Percentiles rank a stretch among this genome's conserved stretches.
Conservation (phyloP, 106 monocot species). For the Iris macrosiphon region DNA sequence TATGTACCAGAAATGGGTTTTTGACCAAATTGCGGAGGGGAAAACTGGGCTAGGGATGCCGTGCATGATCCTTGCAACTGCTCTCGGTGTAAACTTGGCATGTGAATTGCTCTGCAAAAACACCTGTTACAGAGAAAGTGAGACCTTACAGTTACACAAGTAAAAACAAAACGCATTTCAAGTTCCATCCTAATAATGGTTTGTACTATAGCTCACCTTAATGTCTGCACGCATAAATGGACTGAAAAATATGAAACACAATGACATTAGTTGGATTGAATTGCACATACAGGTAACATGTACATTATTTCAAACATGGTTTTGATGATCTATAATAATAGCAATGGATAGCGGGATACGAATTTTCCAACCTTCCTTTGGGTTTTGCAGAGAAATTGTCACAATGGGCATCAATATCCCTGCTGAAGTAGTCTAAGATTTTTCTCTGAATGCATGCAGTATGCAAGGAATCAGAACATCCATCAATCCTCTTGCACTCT, state of each 20-base stretch:
- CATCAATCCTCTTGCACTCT: conserved; percentile 48
- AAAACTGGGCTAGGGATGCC: conserved; percentile 96
- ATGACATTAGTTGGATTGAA: conserved; percentile 8
- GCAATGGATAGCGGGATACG: no score
- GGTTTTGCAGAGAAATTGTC: conserved; percentile 13
- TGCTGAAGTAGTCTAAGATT: conserved; percentile 60
- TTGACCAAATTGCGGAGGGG: conserved; percentile 75
- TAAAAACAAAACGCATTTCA: background rate
- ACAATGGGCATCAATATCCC: conserved; percentile 7
- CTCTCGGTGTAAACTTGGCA: conserved; percentile 86
- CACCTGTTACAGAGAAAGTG: conserved; percentile 34
- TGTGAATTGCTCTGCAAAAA: conserved; percentile 86
- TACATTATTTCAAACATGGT: no score
- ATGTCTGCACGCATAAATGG: conserved; percentile 86
- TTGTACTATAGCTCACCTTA: conserved; percentile 44
- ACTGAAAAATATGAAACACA: conserved; percentile 35
- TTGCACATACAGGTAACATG: no score
- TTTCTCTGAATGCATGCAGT: conserved; percentile 69
- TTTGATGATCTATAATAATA: no score
- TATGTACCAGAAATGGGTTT: conserved; percentile 80
- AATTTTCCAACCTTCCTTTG: no score
- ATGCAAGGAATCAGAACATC: conserved; percentile 72
- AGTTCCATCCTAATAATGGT: background rate
- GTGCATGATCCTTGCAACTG: conserved; percentile 95
- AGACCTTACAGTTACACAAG: conserved; percentile 1